Conservation (phyloP, 2,329 filamentous ascomycete species). For the Verruconis gallopava region DNA sequence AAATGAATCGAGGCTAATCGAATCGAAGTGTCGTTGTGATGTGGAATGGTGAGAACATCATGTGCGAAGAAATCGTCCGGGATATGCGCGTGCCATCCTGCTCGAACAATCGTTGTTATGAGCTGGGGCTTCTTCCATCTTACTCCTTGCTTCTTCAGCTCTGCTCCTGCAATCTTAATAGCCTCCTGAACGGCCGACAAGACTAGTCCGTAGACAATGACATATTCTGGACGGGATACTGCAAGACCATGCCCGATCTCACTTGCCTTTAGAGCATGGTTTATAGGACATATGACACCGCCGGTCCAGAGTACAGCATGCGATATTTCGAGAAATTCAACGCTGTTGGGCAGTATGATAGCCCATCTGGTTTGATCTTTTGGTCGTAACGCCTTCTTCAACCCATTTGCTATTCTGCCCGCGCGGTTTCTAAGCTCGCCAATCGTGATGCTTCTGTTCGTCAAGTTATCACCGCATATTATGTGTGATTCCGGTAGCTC, state of each 20-base stretch:
- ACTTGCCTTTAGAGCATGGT: conserved; percentile 25
- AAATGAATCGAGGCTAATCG: conserved; percentile 28
- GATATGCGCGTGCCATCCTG: conserved; percentile 17
- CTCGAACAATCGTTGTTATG: conserved; percentile 23
- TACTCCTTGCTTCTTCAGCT: conserved; percentile 17
- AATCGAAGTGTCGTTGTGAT: conserved; percentile 22
- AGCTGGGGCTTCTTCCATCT: conserved; percentile 24
- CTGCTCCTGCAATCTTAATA: conserved; percentile 19
- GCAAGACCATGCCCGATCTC: conserved; percentile 32
- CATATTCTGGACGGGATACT: conserved; percentile 29
- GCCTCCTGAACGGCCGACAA: conserved; percentile 21
- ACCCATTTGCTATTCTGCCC: conserved; percentile 29
- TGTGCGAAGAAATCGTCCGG: conserved; percentile 23
- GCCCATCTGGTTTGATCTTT: conserved; percentile 28
- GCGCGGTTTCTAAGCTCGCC: conserved; percentile 30
- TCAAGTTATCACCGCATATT: conserved; percentile 31
- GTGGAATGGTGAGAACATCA: conserved; percentile 23
- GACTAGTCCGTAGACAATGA: conserved; percentile 27
- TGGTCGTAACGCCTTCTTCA: conserved; percentile 22
- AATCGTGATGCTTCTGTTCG: conserved; percentile 33
- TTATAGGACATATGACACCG: conserved; percentile 28
- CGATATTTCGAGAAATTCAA: conserved; percentile 32
- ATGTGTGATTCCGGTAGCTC: conserved; percentile 30
- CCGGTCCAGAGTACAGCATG: conserved; percentile 32
- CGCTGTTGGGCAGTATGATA: conserved; percentile 33